These are phyloP conservation scores for Phytomonas francai DNA, from an alignment of 208 protist species.

Conservation along the genomic window DNA sequence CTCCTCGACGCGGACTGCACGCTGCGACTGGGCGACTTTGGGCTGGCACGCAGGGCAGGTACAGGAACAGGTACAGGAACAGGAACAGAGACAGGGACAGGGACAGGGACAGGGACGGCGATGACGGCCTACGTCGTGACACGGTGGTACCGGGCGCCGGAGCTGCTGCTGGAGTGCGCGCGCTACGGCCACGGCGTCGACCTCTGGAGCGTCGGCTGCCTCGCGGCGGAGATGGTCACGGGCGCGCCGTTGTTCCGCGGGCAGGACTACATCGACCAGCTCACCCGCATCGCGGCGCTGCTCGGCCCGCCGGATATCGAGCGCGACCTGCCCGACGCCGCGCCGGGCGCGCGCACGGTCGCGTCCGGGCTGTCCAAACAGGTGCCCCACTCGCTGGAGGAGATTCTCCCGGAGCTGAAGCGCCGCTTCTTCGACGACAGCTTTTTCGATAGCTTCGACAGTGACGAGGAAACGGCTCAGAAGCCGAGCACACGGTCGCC, in stretches of 20 bases:
- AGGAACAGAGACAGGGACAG: too few species aligned
- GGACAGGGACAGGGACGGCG: conserved; percentile 33
- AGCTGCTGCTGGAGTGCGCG: conserved; percentile 93
- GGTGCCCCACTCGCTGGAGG: conserved; percentile 42
- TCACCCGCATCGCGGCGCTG: conserved; percentile 72
- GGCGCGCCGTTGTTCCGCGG: conserved; percentile 76
- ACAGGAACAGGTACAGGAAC: too few species aligned
- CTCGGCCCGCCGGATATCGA: conserved; percentile 58
- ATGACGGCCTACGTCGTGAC: conserved; percentile 96
- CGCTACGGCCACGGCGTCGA: conserved; percentile 90
- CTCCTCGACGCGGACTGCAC: conserved; percentile 89
- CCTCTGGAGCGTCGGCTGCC: conserved; percentile 96
- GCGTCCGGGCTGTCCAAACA: conserved; percentile 39
- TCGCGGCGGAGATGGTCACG: conserved; percentile 93
- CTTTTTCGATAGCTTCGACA: conserved; percentile 45
- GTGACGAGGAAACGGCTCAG: conserved; percentile 13
- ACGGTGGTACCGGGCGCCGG: conserved; percentile 98
- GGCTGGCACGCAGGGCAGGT: conserved; percentile 50
- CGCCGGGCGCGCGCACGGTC: conserved; percentile 58
- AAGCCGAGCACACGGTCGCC: not conserved
- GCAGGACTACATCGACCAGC: conserved; percentile 83
- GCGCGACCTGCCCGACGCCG: conserved; percentile 67
- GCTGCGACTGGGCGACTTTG: conserved; percentile 92
- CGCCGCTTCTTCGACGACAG: conserved; percentile 31
- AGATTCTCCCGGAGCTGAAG: conserved; percentile 38